These are phyloP conservation scores for Phycomyces nitens DNA, from an alignment of 192 early-diverging fungal species.

Conservation along the genomic window DNA sequence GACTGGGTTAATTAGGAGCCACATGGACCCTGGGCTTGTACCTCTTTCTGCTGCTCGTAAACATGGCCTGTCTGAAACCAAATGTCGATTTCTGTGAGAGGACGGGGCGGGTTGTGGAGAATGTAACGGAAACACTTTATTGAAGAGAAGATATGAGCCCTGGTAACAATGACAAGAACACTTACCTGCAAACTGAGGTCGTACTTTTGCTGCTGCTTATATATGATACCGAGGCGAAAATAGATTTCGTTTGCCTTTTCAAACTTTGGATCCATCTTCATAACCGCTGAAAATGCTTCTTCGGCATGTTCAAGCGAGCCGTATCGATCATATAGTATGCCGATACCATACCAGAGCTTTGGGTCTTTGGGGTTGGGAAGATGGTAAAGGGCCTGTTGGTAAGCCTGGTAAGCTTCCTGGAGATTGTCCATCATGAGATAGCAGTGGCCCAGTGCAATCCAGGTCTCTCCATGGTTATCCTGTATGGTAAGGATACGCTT, in stretches of 20 bases:
- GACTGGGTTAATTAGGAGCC: too few species aligned
- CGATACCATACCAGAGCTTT: conserved; percentile 98
- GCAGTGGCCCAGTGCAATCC: conserved; percentile 95
- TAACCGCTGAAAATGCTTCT: conserved; percentile 93
- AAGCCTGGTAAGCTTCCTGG: conserved; percentile 90
- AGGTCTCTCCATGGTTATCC: conserved; percentile 85
- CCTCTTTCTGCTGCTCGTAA: conserved; percentile 92
- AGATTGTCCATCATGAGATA: conserved; percentile 95
- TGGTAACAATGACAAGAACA: too few species aligned
- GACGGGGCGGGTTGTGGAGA: conserved; percentile 78
- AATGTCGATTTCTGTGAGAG: conserved; percentile 90
- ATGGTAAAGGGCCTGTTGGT: conserved; percentile 93
- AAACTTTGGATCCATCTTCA: conserved; percentile 93
- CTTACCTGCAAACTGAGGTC: conserved; percentile 65
- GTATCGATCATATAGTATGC: conserved; percentile 95
- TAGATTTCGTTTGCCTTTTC: conserved; percentile 98
- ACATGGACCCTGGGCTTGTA: too few species aligned
- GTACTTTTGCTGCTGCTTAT: conserved; percentile 88
- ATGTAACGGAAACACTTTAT: conserved; percentile 94
- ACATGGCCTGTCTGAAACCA: conserved; percentile 98
- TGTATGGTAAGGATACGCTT: conserved; percentile 82
- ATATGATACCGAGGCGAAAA: conserved; percentile 96
- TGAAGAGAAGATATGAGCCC: background rate
- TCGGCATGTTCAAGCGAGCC: conserved; percentile 96
- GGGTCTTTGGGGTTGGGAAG: conserved; percentile 92